Evolutionary conservation across 2,329 filamentous ascomycete species (phyloP).

Genomic region (Beauveria brongniartii): DNA sequence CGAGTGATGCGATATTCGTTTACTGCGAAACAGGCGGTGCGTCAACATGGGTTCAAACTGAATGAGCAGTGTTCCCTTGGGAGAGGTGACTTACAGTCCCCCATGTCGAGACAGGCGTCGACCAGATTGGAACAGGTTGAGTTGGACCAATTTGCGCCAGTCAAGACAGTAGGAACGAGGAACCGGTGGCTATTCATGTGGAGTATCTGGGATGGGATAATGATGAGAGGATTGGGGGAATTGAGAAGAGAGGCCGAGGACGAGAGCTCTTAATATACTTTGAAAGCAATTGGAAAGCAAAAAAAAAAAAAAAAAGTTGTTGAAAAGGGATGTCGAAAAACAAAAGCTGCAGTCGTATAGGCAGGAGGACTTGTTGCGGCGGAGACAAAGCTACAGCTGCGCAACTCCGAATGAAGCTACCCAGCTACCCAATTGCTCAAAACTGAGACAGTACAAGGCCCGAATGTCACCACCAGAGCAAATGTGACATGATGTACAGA

Average conservation of each 20-base stretch:
- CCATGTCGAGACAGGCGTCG: neutral
- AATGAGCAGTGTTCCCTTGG: neutral
- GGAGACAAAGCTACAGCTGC: neutral
- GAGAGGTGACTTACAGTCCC: neutral
- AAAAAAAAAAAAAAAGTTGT: no score
- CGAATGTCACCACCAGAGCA: neutral
- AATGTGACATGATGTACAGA: neutral
- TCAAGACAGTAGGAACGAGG: neutral
- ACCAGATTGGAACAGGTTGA: neutral
- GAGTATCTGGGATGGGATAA: neutral
- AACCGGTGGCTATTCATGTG: conserved; percentile 7
- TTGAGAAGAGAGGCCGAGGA: neutral
- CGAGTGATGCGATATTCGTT: conserved; percentile 52
- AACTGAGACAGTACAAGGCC: neutral
- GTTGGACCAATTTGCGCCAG: neutral
- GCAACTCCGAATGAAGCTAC: neutral
- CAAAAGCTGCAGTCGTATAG: neutral
- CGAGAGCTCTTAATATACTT: neutral
- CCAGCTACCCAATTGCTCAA: neutral
- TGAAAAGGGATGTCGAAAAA: neutral
- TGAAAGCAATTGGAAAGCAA: neutral
- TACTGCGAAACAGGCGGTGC: conserved; percentile 31
- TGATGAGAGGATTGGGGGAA: neutral
- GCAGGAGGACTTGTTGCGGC: neutral
- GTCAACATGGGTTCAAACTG: neutral